These are phyloP conservation scores for Schizochytrium sp. DNA, from an alignment of 108 stramenopile species.

Conservation along the genomic window DNA sequence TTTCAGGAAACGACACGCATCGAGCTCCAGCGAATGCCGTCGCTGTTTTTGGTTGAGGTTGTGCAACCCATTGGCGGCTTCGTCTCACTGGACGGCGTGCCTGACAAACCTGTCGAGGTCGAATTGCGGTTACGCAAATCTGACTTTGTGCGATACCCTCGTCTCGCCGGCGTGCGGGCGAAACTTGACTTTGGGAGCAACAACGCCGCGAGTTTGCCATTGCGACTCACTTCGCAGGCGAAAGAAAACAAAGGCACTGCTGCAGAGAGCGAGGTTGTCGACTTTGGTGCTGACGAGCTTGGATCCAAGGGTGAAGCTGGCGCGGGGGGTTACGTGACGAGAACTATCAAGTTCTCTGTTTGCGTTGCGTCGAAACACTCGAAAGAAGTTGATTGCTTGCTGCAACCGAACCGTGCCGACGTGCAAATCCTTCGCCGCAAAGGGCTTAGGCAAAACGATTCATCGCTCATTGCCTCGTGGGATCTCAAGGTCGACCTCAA, in stretches of 20 bases:
- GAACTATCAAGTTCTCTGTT: background rate
- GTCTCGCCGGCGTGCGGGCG: background rate
- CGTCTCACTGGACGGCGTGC: background rate
- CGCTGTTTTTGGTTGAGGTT: background rate
- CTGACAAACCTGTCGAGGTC: background rate
- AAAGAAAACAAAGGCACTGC: background rate
- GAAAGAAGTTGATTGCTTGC: background rate
- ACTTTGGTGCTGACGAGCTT: background rate
- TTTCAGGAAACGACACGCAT: background rate
- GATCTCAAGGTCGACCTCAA: background rate
- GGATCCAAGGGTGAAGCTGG: background rate
- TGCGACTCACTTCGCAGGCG: background rate
- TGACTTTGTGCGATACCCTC: background rate
- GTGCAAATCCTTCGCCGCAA: background rate
- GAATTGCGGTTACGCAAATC: background rate
- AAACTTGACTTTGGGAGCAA: background rate
- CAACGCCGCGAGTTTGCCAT: background rate
- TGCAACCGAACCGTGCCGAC: background rate
- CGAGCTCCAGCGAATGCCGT: background rate
- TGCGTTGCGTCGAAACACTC: background rate
- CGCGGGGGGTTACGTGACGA: background rate
- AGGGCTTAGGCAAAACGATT: background rate
- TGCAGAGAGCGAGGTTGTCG: background rate
- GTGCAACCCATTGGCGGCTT: background rate
- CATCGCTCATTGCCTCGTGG: background rate